phyloP scores from a whole-genome alignment of 768 basidiomycete species.

The Tulasnella calospora region DNA sequence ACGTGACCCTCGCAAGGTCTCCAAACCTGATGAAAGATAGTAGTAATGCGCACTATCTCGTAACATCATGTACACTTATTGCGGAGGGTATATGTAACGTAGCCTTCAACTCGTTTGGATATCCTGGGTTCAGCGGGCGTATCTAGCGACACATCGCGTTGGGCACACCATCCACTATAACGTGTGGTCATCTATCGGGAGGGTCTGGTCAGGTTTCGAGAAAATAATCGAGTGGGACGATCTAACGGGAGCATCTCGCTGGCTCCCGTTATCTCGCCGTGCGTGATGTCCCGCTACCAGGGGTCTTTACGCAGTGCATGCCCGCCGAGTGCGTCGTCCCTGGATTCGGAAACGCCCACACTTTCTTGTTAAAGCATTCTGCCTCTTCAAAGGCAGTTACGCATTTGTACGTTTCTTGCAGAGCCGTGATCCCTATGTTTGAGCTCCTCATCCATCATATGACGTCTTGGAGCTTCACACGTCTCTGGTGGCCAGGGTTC shows the following conservation, averaged over 20 bases:
- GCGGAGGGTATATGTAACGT: too few relatives aligned
- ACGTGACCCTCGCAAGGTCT: too few relatives aligned
- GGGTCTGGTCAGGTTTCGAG: neutral
- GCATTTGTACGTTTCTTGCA: neutral
- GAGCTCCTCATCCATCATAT: neutral
- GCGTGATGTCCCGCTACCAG: neutral
- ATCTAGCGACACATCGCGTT: too few relatives aligned
- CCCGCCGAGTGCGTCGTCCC: neutral
- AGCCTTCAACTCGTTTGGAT: too few relatives aligned
- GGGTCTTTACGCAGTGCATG: slow-evolving; percentile 4
- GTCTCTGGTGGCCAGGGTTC: neutral
- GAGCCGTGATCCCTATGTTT: neutral
- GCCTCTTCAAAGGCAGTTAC: too few relatives aligned
- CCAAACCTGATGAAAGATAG: too few relatives aligned
- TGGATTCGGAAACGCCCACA: neutral
- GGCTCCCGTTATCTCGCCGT: neutral
- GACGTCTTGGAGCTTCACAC: neutral
- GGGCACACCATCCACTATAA: too few relatives aligned
- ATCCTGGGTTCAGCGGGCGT: too few relatives aligned
- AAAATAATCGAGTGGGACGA: neutral
- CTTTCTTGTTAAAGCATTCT: neutral
- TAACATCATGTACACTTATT: too few relatives aligned
- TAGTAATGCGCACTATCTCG: too few relatives aligned
- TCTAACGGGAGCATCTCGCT: neutral
- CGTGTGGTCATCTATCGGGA: neutral